A percentile compares a stretch with the other conserved stretches of the same genome.
These are phyloP conservation scores for Typha latifolia DNA, from an alignment of 176 grass and related monocot species.

Conservation along the genomic window DNA sequence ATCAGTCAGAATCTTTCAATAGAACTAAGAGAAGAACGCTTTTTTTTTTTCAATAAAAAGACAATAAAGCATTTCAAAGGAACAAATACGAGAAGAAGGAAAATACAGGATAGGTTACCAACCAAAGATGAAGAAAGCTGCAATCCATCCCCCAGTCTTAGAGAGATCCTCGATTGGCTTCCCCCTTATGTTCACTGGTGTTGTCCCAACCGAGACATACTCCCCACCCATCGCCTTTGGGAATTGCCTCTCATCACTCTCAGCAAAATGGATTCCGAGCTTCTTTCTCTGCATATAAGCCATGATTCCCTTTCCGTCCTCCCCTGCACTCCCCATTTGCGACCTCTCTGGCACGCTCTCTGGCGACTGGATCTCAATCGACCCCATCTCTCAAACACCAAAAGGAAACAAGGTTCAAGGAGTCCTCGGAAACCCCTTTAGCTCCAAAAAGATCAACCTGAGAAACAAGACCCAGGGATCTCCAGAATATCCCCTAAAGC, in stretches of 20 bases:
- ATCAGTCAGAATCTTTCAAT: not conserved
- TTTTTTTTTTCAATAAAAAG: too few species aligned
- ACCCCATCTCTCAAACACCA: slow-evolving; percentile 10
- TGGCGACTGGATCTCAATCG: slow-evolving; percentile 60
- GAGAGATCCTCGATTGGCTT: slow-evolving; percentile 51
- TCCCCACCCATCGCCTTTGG: slow-evolving; percentile 24
- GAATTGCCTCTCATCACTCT: slow-evolving; percentile 53
- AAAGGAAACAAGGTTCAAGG: not conserved
- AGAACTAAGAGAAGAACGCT: not conserved
- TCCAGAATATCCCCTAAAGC: too few species aligned
- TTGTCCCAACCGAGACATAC: slow-evolving; percentile 34
- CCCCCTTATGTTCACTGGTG: slow-evolving; percentile 60
- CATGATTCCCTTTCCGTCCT: not conserved
- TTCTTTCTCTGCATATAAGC: slow-evolving; percentile 32
- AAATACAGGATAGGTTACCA: not conserved
- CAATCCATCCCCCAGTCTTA: slow-evolving; percentile 69
- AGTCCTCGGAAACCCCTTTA: not conserved
- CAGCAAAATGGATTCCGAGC: slow-evolving; percentile 55
- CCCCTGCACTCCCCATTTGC: too few species aligned
- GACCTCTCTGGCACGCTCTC: slow-evolving; percentile 8
- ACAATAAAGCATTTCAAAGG: too few species aligned
- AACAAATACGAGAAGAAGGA: not conserved
- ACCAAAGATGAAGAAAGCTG: slow-evolving; percentile 89
- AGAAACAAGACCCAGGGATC: not conserved
- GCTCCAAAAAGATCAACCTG: too few species aligned